These are phyloP conservation scores for Penicillium turbatum DNA, from an alignment of 495 filamentous ascomycete species.

Conservation along the genomic window DNA sequence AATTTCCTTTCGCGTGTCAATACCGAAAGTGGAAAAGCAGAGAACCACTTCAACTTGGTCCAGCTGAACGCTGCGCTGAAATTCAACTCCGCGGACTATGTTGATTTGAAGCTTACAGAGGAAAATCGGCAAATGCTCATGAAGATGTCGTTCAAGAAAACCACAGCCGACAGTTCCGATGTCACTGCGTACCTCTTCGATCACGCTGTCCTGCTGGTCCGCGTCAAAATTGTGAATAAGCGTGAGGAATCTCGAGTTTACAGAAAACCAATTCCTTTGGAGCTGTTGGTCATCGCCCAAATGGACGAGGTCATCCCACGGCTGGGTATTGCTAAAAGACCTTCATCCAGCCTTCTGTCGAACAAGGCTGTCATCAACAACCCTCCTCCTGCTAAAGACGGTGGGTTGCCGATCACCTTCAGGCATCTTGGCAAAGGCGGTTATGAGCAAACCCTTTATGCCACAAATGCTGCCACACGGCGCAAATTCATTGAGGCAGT, in stretches of 20 bases:
- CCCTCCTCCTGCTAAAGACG: constrained; percentile 60
- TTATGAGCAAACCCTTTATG: constrained; percentile 90
- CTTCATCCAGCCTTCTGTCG: constrained; percentile 81
- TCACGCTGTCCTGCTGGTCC: constrained; percentile 85
- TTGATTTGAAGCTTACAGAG: constrained; percentile 92
- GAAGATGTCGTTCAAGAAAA: constrained; percentile 91
- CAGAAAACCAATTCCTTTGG: constrained; percentile 90
- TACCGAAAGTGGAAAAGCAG: constrained; percentile 89
- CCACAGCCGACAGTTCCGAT: constrained; percentile 78
- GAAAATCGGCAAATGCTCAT: constrained; percentile 88
- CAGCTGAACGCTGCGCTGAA: constrained; percentile 85
- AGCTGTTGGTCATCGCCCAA: constrained; percentile 87
- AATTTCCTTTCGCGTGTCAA: constrained; percentile 87
- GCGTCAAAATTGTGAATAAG: constrained; percentile 87
- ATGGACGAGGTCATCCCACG: constrained; percentile 93
- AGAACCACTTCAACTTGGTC: constrained; percentile 95
- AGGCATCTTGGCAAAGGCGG: constrained; percentile 94
- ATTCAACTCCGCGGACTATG: constrained; percentile 79
- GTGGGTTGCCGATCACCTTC: constrained; percentile 89
- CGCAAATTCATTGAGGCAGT: constrained; percentile 97
- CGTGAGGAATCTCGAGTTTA: constrained; percentile 92
- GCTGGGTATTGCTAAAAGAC: constrained; percentile 73
- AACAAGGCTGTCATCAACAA: constrained; percentile 56
- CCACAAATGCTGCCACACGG: constrained; percentile 61
- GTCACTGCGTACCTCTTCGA: constrained; percentile 95